These are phyloP conservation scores for Myxozyma mucilagina DNA, from an alignment of 805 yeast genomes.

Conservation along the genomic window DNA sequence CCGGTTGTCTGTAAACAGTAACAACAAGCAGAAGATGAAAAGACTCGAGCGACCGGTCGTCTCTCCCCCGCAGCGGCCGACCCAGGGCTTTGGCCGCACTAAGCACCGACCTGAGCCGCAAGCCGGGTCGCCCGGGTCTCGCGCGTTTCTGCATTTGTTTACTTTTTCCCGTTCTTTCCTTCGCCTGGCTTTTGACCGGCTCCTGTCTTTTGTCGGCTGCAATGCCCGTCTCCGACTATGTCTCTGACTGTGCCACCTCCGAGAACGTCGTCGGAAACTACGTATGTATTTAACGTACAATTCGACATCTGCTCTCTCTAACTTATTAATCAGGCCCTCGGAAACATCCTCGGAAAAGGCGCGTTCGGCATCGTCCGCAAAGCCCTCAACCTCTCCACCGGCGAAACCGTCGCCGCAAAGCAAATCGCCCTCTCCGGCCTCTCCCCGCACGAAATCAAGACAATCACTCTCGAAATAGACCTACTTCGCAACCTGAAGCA, in stretches of 20 bases:
- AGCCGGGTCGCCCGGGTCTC: conserved; percentile 20
- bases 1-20: neutral
- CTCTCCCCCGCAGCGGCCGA: conserved; percentile 4
- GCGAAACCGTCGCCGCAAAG: conserved; percentile 74
- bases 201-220: neutral
- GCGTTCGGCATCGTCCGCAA: conserved; percentile 87
- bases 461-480: conserved; percentile 67
- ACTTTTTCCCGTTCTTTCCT: neutral
- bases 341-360: conserved; percentile 78
- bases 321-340: conserved; percentile 38
- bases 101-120: conserved; percentile 4
- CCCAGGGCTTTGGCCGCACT: neutral
- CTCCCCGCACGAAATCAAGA: conserved; percentile 37
- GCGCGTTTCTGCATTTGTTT: conserved; percentile 8
- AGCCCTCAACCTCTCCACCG: conserved; percentile 66
- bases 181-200: neutral
- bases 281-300: neutral
- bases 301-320: neutral
- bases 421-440: conserved; percentile 59
- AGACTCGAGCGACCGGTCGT: conserved; percentile 3
- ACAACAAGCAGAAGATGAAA: neutral
- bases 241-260: neutral
- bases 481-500: conserved; percentile 64
- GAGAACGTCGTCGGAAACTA: conserved; percentile 5
- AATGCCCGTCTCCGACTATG: neutral